Conservation (phyloP, 2,329 filamentous ascomycete genomes). For the Claviceps monticola region DNA sequence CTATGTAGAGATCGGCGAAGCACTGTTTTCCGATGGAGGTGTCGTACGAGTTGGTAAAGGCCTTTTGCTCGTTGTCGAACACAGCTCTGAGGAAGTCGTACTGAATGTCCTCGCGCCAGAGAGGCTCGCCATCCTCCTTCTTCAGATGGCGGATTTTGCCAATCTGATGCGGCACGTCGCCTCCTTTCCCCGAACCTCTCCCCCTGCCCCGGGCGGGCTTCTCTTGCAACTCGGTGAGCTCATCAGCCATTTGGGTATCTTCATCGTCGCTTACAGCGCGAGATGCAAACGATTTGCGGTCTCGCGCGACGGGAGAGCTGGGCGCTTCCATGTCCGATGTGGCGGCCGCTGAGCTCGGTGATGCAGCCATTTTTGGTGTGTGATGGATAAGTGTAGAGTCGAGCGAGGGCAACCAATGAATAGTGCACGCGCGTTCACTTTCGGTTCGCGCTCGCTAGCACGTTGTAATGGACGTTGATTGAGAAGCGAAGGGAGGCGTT, state of each 20-base stretch:
- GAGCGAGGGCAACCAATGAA: not conserved
- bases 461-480: constrained; percentile 1
- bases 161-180: constrained; percentile 25
- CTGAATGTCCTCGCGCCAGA: constrained; percentile 81
- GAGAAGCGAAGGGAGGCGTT: constrained; percentile 2
- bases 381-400: not conserved
- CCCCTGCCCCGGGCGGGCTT: constrained; percentile 24
- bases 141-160: constrained; percentile 75
- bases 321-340: constrained; percentile 32
- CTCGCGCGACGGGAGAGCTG: constrained; percentile 30
- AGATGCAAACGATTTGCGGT: constrained; percentile 33
- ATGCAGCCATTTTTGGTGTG: constrained; percentile 21
- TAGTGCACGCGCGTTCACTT: not conserved
- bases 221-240: constrained; percentile 29
- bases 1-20: constrained; percentile 95
- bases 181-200: constrained; percentile 20
- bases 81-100: constrained; percentile 72
- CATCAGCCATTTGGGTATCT: constrained; percentile 27
- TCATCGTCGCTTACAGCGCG: constrained; percentile 33
- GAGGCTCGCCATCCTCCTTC: constrained; percentile 75
- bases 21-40: constrained; percentile 48
- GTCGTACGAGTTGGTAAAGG: constrained; percentile 90
- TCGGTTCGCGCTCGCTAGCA: not conserved
- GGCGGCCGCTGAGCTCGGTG: constrained; percentile 25
- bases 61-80: constrained; percentile 58